Conservation (phyloP, 148 eudicot genomes). For the Diospyros kaki region DNA sequence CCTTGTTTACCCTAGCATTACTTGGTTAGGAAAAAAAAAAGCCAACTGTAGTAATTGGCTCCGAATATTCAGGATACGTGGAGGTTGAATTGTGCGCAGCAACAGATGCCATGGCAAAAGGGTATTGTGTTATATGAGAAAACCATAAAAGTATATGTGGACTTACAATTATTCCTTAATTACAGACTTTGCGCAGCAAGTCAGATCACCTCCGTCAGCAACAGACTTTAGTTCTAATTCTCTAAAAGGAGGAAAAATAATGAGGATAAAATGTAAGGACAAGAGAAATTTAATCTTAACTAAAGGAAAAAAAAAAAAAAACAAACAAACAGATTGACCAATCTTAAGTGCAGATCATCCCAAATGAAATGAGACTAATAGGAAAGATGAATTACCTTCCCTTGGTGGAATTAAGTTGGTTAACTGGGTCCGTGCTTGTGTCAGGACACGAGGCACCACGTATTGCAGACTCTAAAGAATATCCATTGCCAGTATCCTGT, state of each 20-base stretch:
- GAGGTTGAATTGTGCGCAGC: neutral
- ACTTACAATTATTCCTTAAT: slow-evolving; percentile 9
- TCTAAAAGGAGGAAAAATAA: neutral
- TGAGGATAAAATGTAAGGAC: neutral
- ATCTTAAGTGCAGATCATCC: neutral
- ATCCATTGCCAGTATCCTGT: slow-evolving; percentile 21
- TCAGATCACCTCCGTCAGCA: slow-evolving; percentile 6
- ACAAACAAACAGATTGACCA: neutral
- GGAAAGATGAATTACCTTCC: slow-evolving; percentile 10
- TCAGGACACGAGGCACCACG: slow-evolving; percentile 5
- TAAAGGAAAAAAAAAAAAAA: neutral
- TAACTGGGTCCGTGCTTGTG: neutral
- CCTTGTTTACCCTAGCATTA: too few species aligned
- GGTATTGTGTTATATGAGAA: neutral
- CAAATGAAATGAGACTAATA: neutral
- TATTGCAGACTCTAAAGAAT: slow-evolving; percentile 12
- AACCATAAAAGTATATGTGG: neutral
- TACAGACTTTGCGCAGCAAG: slow-evolving; percentile 9
- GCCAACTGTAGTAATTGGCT: too few species aligned
- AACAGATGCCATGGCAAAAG: neutral
- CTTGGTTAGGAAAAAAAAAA: too few species aligned
- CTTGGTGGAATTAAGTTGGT: slow-evolving; percentile 7
- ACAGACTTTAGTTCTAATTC: slow-evolving; percentile 8
- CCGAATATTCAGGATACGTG: too few species aligned
- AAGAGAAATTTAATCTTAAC: neutral